Percentiles rank a stretch among this genome's conserved stretches.
phyloP scores from a whole-genome alignment of 345 rosid species.

The Capsella bursapastoris region DNA sequence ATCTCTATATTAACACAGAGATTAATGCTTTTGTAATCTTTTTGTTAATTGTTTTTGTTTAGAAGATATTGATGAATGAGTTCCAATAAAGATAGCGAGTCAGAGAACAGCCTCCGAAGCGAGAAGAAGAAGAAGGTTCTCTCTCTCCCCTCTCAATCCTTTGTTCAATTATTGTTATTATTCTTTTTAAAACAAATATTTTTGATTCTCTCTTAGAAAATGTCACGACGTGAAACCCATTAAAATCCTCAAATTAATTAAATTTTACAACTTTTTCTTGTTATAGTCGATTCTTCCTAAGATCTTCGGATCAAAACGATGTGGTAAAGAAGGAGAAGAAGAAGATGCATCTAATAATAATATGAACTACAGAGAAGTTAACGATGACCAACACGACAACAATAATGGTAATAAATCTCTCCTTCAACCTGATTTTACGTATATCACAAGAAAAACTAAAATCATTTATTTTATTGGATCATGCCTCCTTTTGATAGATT shows the following conservation, averaged over 20 bases:
- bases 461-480: slow-evolving; percentile 1
- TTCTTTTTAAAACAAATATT: too few species aligned
- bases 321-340: slow-evolving; percentile 49
- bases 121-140: slow-evolving; percentile 83
- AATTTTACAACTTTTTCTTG: not conserved
- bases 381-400: slow-evolving; percentile 28
- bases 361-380: slow-evolving; percentile 37
- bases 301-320: slow-evolving; percentile 66
- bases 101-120: slow-evolving; percentile 49
- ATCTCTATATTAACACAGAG: slow-evolving; percentile 26
- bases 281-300: slow-evolving; percentile 67
- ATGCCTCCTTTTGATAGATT: slow-evolving; percentile 48
- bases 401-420: slow-evolving; percentile 47
- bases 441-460: slow-evolving; percentile 33
- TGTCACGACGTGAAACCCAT: slow-evolving; percentile 45
- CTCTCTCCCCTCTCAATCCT: not conserved
- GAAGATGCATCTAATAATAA: slow-evolving; percentile 43
- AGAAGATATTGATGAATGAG: slow-evolving; percentile 40
- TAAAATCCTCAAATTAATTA: not conserved
- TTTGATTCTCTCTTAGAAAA: not conserved
- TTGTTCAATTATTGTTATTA: not conserved
- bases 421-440: not conserved
- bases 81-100: slow-evolving; percentile 40
- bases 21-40: not conserved
- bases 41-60: not conserved